Evolutionary conservation across 306 rosid species (phyloP), one percentile per base, ranked within the genome.

Genomic region (Macrotyloma uniflorum): DNA sequence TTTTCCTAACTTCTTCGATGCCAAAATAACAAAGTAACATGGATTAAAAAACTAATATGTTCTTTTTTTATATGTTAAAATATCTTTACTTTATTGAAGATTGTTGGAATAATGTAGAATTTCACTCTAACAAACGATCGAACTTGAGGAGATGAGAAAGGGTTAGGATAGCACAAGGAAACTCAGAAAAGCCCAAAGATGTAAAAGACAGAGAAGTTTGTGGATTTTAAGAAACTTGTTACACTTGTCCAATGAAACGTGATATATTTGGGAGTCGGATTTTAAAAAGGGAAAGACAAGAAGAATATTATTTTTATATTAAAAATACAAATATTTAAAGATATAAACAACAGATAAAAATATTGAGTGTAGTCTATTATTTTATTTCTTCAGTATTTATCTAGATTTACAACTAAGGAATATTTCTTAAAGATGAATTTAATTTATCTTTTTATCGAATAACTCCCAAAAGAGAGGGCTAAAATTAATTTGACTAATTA

Each of bases 11-110:
- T 40, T 68, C 68, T 7, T 53, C 8, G 66, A 58, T 58, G 66
- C 66, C 38, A 58, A 58, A 58, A 58, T 57, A 5, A 28, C 19
- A 38, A 28, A 30, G 66, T 26, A 6, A 2, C 66, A 14, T 13
- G 18, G 65, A 58, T 58, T 58, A 8, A 35, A 50, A 79, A 69
- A 46, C 51, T 16, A 79, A 53, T 55, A 3, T 57, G 16, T 26
- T 68, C 63, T 23, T 42, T 14, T 1, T n/a, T n/a, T n/a, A 19
- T 40, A 22, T 20, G 62, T 22, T 67, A 20, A 40, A 12, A 12
- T 67, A 20, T 40, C 10, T 67, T 20, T 67, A n/a, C n/a, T 12
- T 18, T 35, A 35, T 35, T 8, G 6, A 23, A 42, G 2, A 61
- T 30, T 15, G 7, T 61, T 30, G 43, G 13, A 59, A 59, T 59